Base-by-base conservation (phyloP, 2,329 filamentous ascomycete genomes). In the Trichoderma sp. region DNA sequence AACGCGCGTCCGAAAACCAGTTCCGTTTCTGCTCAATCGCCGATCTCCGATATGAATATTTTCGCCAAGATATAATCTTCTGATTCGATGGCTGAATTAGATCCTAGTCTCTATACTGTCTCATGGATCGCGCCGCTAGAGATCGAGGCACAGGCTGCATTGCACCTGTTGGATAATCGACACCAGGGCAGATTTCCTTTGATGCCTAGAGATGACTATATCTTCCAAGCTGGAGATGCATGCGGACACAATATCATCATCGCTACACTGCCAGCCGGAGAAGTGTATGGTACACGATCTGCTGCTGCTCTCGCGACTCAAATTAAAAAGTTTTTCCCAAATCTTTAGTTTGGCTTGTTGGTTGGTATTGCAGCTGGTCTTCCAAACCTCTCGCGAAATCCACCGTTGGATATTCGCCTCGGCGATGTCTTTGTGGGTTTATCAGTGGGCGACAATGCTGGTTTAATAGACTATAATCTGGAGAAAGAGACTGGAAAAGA, bases 301-400 rank as follows among this genome's bases (percentile, higher is more conserved):
- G 76, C 77, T 1, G 75, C 76, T 1, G 74, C 76, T 7, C 74
- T 81, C 4, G 76, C 77, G 0, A 73, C 73, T 35, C 76, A 80
- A 48, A 69, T 80, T 13, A 79, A 77, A 59, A 75, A 50, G 22
- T 76, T 74, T 57, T 80, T 80, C 57, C 76, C 75, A 0, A 78
- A 79, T 32, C 71, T 81, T 15, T 78, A 77, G 74, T 80, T 80
- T 45, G 76, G 77, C 1, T 72, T 81, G 2, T 70, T 80, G 3
- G 77, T 81, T 15, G 79, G 78, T 35, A 74, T 81, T 12, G 79
- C 77, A 7, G 76, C 78, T 1, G 79, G 78, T 1, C 72, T 80
- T 2, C 78, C 78, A 0, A 72, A 75, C 34, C 69, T 77, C 12
- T 64, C 67, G 1, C 45, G 60, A 25, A 56, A 1, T 1, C 74